Conservation (phyloP, 2,329 filamentous ascomycete genomes). For the Pezicula neosporulosa region DNA sequence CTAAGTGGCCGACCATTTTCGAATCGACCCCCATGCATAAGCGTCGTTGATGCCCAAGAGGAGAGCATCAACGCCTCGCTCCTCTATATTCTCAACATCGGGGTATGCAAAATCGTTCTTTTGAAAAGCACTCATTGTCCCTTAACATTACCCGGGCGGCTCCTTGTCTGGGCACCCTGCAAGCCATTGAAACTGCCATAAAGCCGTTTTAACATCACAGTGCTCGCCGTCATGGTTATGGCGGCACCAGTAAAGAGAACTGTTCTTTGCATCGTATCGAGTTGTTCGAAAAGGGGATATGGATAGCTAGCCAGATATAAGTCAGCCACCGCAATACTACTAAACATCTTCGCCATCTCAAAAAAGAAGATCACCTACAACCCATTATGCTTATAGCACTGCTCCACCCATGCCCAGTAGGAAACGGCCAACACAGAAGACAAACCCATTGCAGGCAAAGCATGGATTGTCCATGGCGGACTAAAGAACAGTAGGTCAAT, state of each 20-base stretch:
- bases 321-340: neutral
- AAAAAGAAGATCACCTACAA: conserved; percentile 39
- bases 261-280: conserved; percentile 63
- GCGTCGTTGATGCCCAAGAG: too few species aligned
- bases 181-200: conserved; percentile 66
- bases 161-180: conserved; percentile 32
- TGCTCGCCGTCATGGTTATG: conserved; percentile 67
- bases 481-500: conserved; percentile 66
- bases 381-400: conserved; percentile 65
- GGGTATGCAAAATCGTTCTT: too few species aligned
- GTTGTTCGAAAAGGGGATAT: conserved; percentile 76
- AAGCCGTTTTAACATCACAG: conserved; percentile 63
- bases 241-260: conserved; percentile 69
- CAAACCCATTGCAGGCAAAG: conserved; percentile 54
- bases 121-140: conserved; percentile 13
- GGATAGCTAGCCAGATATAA: conserved; percentile 58
- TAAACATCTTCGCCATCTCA: neutral
- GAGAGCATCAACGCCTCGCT: too few species aligned
- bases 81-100: too few species aligned
- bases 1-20: too few species aligned
- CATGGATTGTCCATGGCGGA: conserved; percentile 67
- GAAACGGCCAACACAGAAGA: conserved; percentile 56
- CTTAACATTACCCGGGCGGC: conserved; percentile 20
- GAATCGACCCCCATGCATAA: too few species aligned
- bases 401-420: conserved; percentile 78